A percentile compares a stretch with the other conserved stretches of the same genome.
Conservation (phyloP, 176 grass and related monocot species). For the Cenchrus fungigraminus region DNA sequence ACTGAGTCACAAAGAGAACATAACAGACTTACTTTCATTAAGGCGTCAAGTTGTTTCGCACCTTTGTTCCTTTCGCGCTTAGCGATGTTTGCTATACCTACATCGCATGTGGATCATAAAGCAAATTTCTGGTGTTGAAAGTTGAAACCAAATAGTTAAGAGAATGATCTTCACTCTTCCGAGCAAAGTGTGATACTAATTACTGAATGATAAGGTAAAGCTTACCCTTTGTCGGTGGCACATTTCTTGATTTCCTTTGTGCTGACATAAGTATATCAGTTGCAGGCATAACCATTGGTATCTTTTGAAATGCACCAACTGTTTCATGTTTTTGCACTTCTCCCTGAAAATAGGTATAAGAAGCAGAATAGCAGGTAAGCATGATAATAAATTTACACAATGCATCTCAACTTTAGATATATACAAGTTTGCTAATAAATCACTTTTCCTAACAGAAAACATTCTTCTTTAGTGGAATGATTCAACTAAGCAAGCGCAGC, state of each 20-base stretch:
- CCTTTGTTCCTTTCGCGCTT: constrained; percentile 94
- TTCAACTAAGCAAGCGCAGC: not conserved
- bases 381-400: not conserved
- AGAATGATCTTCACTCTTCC: not conserved
- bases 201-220: constrained; percentile 15
- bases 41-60: constrained; percentile 94
- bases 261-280: constrained; percentile 85
- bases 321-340: constrained; percentile 56
- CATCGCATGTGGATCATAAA: constrained; percentile 25
- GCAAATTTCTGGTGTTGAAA: not conserved
- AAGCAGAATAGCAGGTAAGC: constrained; percentile 4
- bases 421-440: not conserved
- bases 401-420: constrained; percentile 2
- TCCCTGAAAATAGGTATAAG: constrained; percentile 45
- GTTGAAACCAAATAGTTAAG: constrained; percentile 15
- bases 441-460: not conserved
- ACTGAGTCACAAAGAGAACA: not conserved
- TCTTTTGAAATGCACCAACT: constrained; percentile 91
- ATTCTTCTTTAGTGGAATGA: not conserved
- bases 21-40: constrained; percentile 81
- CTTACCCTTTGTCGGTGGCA: constrained; percentile 83
- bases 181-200: not conserved
- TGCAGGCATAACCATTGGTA: constrained; percentile 98
- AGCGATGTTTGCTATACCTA: constrained; percentile 93
- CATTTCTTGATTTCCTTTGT: constrained; percentile 92